Evolutionary conservation across 441 rosid genomes (phyloP), one percentile per base, ranked within the genome.

Genomic region (Gossypium lobatum): DNA sequence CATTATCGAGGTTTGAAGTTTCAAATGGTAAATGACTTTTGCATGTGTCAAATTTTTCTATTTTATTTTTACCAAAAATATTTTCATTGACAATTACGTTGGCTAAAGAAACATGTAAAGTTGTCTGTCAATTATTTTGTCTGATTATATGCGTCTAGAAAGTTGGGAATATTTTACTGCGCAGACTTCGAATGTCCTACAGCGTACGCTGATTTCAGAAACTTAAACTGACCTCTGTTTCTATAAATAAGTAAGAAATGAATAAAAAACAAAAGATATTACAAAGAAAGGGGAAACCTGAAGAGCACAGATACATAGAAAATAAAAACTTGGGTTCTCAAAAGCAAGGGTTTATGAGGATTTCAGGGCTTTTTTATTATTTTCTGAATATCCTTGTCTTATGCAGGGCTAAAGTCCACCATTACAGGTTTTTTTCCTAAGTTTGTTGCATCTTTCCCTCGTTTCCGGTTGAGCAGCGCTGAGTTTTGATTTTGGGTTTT

Each of bases 381-480:
- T 61, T 61, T 2, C 39, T 71, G 8, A 58, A 71, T 3, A 6
- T 20, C 21, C 37, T 57, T 1, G 4, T 71, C 9, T 42, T 57
- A 20, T 39, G 65, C 9, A 37, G 6, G 1, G 58, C 66, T 9
- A 57, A 72, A 16, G 60, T 42, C 0, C 67, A 57, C 9, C 39
- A 45, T 53, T 74, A 55, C 37, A 72, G 46, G 1, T 55, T 66
- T 45, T 3, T 74, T 58, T 39, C 46, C 73, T 45, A 42, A 57
- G 48, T 37, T n/a, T 20, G 18, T 61, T 2, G 3, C 61, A 8
- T 60, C 10, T 5, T 14, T 9, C 46, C 3, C 2, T 10, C 9
- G 1, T 52, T 26, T 28, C 54, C n/a, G 34, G 23, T 69, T 11
- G 13, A 60, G 17, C 37, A 4, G 4, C 3, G 18, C 39, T 17